Evolutionary conservation across 2,329 filamentous ascomycete genomes (phyloP).

Genomic region (Reticulascus tulasneorum): DNA sequence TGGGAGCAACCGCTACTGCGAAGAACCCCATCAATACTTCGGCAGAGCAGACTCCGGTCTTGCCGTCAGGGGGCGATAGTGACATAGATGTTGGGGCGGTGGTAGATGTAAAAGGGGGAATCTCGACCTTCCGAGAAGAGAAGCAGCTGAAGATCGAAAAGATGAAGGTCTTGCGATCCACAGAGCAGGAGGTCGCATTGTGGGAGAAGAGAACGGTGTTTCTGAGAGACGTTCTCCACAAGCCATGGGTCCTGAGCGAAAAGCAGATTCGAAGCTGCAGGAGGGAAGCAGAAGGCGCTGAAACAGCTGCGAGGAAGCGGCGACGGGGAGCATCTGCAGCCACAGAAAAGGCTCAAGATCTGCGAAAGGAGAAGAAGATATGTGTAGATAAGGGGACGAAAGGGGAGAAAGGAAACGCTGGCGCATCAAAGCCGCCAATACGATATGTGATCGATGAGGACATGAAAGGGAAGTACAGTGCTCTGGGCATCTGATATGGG

Average conservation of each 20-base stretch:
- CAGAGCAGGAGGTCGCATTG: constrained; percentile 53
- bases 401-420: too few relatives aligned
- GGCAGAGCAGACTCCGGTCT: too few relatives aligned
- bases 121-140: constrained; percentile 43
- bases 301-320: constrained; percentile 3
- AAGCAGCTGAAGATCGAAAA: constrained; percentile 52
- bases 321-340: not conserved
- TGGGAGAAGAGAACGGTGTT: constrained; percentile 55
- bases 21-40: not conserved
- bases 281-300: constrained; percentile 17
- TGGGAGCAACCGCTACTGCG: not conserved
- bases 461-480: constrained; percentile 6
- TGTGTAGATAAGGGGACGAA: too few relatives aligned
- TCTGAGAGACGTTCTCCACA: constrained; percentile 42
- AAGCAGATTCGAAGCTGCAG: constrained; percentile 47
- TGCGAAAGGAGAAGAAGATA: not conserved
- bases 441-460: constrained; percentile 10
- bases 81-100: constrained; percentile 49
- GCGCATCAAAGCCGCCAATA: not conserved
- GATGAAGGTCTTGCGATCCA: constrained; percentile 43
- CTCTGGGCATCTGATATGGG: constrained; percentile 2
- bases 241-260: constrained; percentile 51
- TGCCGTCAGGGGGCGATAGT: constrained; percentile 5
- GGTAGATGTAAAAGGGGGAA: constrained; percentile 53
- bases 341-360: not conserved